Percentiles rank a stretch among this genome's conserved stretches.
Evolutionary conservation across 1,139 yeast species (phyloP).

Genomic region (Candida dubliniensis): DNA sequence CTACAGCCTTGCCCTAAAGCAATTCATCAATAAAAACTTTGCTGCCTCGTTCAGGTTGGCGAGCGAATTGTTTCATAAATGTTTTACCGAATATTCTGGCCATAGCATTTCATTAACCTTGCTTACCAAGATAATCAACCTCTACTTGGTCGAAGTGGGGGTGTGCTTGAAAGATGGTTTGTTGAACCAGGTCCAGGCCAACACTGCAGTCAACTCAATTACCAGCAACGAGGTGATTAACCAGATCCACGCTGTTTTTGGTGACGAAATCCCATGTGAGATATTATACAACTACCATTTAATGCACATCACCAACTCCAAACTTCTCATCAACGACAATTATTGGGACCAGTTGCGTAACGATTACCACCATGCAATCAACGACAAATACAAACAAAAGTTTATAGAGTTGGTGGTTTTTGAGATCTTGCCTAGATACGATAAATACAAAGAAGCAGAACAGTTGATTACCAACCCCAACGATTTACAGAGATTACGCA

Average conservation of each 20-base stretch:
- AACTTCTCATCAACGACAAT: conserved; percentile 12
- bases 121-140: conserved; percentile 34
- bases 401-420: conserved; percentile 36
- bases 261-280: conserved; percentile 31
- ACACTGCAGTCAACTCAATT: conserved; percentile 21
- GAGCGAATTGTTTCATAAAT: conserved; percentile 23
- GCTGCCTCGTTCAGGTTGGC: conserved; percentile 33
- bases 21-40: conserved; percentile 41
- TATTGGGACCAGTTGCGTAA: conserved; percentile 18
- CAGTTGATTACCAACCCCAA: conserved; percentile 24
- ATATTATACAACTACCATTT: conserved; percentile 35
- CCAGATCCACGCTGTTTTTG: conserved; percentile 9
- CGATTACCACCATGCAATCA: conserved; percentile 10
- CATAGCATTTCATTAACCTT: conserved; percentile 30
- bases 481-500: conserved; percentile 18
- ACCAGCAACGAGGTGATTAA: conserved; percentile 24
- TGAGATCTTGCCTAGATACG: conserved; percentile 36
- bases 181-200: conserved; percentile 15
- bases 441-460: conserved; percentile 29
- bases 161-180: conserved; percentile 22
- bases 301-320: conserved; percentile 25
- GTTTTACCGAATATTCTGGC: conserved; percentile 24
- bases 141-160: conserved; percentile 42
- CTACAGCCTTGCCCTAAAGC: conserved; percentile 40
- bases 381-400: conserved; percentile 23